Evolutionary conservation across 352 stramenopile species (phyloP), one percentile per base, ranked within the genome.

Genomic region (Phytophthora podocarpi): DNA sequence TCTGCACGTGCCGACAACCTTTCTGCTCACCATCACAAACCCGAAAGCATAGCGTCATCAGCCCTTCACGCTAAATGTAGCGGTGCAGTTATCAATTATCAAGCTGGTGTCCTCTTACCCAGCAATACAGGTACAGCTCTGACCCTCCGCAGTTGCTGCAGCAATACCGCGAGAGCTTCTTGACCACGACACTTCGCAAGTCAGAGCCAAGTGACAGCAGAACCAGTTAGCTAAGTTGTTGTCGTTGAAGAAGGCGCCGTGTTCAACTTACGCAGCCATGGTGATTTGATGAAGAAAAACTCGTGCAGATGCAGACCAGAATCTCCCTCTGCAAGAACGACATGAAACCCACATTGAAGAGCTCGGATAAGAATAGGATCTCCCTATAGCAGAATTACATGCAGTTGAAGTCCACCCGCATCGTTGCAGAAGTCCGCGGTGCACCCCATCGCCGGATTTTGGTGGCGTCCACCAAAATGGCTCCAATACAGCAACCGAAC

Each of bases 1-100:
- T 83, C 36, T 91, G 78, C 31, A 91, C 71, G 27, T 89, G 75
- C 6, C 78, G 76, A 15, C 80, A 89, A 82, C 78, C 76, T 87
- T 89, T 91, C 80, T 89, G 37, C 27, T 64, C 57, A 50, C 24
- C 24, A 49, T 54, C 34, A 31, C 27, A 59, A 32, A n/a, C 18
- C 28, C 54, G n/a, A 46, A 51, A 41, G 27, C 31, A 49, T 2
- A 30, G n/a, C 45, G 42, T 40, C 30, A 61, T 27, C 27, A 67
- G 26, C 16, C 8, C 30, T 47, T 27, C 7, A 30, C 39, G 16
- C 32, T 24, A 21, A 40, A 40, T 40, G 15, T 23, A 12, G 5
- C 21, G 28, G n/a, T 9, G 53, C 53, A 26, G 34, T 26, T 18
- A 28, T 28, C 24, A 39, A n/a, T n/a, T n/a, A n/a, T n/a, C n/a